A percentile compares a stretch with the other conserved stretches of the same genome.
Evolutionary conservation across 805 yeast genomes (phyloP).

Genomic region (Kregervanrija fluxuum): DNA sequence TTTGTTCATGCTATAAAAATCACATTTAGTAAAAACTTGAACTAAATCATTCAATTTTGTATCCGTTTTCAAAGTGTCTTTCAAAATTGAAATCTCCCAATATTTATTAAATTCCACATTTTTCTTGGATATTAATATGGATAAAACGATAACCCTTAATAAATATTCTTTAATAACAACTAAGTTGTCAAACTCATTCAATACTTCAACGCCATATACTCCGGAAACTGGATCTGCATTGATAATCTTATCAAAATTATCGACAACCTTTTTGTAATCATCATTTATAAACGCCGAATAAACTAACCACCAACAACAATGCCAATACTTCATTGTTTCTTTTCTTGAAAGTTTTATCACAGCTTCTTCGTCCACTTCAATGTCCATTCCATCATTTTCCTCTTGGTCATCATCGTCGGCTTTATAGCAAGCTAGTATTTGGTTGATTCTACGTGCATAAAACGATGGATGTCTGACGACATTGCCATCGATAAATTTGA

Average conservation of each 20-base stretch:
- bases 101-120: conserved; percentile 5
- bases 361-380: neutral
- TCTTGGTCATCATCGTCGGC: conserved; percentile 14
- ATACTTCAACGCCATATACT: conserved; percentile 11
- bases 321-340: conserved; percentile 18
- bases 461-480: conserved; percentile 9
- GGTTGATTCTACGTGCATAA: conserved; percentile 14
- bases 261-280: conserved; percentile 19
- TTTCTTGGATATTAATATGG: conserved; percentile 14
- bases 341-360: neutral
- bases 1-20: conserved; percentile 16
- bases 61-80: conserved; percentile 17
- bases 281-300: conserved; percentile 19
- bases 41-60: neutral
- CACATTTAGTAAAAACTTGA: conserved; percentile 14
- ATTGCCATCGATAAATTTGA: conserved; percentile 15
- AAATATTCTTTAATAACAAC: conserved; percentile 13
- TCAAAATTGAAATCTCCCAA: conserved; percentile 11
- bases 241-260: conserved; percentile 14
- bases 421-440: conserved; percentile 15
- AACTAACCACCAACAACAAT: conserved; percentile 23
- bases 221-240: conserved; percentile 2
- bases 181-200: conserved; percentile 12
- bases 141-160: conserved; percentile 15
- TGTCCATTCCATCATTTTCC: conserved; percentile 5